Percentiles rank a stretch among this genome's conserved stretches.
These are phyloP conservation scores for Talaromyces adpressus DNA, from an alignment of 495 filamentous ascomycete genomes.

Conservation along the genomic window DNA sequence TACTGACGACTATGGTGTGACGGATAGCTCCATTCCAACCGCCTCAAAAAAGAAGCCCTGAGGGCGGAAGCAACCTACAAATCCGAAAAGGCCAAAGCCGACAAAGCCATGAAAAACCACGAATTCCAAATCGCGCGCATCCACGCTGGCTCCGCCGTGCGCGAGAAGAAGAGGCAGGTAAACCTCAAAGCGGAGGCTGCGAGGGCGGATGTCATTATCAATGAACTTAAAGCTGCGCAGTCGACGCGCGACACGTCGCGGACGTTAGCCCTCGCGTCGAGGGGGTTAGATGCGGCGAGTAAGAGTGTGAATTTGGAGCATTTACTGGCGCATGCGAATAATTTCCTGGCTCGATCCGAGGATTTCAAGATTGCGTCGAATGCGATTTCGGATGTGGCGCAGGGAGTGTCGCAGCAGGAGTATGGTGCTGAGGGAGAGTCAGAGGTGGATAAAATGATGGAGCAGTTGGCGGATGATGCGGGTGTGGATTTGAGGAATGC, in stretches of 20 bases:
- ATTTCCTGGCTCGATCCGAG: conserved; percentile 38
- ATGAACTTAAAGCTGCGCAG: conserved; percentile 42
- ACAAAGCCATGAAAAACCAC: conserved; percentile 42
- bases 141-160: conserved; percentile 40
- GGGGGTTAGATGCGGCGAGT: conserved; percentile 37
- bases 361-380: conserved; percentile 42
- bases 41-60: conserved; percentile 39
- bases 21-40: conserved; percentile 37
- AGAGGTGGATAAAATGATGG: conserved; percentile 42
- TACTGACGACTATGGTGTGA: background rate
- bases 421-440: conserved; percentile 40
- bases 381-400: conserved; percentile 41
- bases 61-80: conserved; percentile 41
- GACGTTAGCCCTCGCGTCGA: conserved; percentile 35
- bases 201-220: conserved; percentile 43
- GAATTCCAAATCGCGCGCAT: conserved; percentile 46
- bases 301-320: conserved; percentile 39
- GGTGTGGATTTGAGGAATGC: conserved; percentile 38
- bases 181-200: conserved; percentile 39
- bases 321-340: conserved; percentile 39
- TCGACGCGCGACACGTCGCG: conserved; percentile 41
- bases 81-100: conserved; percentile 41
- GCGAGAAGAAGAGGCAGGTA: conserved; percentile 40
- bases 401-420: conserved; percentile 40
- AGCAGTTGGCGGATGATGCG: conserved; percentile 42